phyloP scores from a whole-genome alignment of 768 basidiomycete genomes.

The Tylopilus rubrobrunneus region DNA sequence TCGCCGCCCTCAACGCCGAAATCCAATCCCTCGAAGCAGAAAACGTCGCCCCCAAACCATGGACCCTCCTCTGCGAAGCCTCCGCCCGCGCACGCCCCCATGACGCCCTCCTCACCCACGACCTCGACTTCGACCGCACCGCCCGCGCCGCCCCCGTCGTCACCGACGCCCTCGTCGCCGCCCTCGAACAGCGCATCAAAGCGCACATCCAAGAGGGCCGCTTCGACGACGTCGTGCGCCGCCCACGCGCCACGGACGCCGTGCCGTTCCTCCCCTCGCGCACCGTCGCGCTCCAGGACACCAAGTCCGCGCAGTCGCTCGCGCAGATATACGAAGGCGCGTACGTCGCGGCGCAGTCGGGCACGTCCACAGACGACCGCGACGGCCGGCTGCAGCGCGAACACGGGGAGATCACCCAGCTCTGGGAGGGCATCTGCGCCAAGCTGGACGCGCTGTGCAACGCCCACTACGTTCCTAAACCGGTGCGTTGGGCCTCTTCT shows the following conservation, averaged over 20 bases:
- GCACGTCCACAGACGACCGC: slow-evolving; percentile 60
- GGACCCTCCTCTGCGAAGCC: slow-evolving; percentile 92
- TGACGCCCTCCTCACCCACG: slow-evolving; percentile 89
- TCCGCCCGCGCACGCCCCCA: slow-evolving; percentile 77
- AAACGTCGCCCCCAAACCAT: slow-evolving; percentile 86
- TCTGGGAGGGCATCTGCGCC: slow-evolving; percentile 82
- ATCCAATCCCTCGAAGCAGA: slow-evolving; percentile 80
- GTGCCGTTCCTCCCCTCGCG: slow-evolving; percentile 90
- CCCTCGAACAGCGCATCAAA: slow-evolving; percentile 89
- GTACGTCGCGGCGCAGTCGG: slow-evolving; percentile 65
- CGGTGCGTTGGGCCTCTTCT: slow-evolving; percentile 49
- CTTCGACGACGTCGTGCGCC: slow-evolving; percentile 92
- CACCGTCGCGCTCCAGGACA: slow-evolving; percentile 84
- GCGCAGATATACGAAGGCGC: slow-evolving; percentile 97
- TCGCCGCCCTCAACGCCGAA: slow-evolving; percentile 68
- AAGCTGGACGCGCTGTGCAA: slow-evolving; percentile 95
- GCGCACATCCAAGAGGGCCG: slow-evolving; percentile 76
- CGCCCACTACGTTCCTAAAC: slow-evolving; percentile 92
- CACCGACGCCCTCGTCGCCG: slow-evolving; percentile 81
- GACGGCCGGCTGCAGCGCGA: slow-evolving; percentile 87
- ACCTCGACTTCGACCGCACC: slow-evolving; percentile 90
- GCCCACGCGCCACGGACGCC: slow-evolving; percentile 62
- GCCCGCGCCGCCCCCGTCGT: slow-evolving; percentile 84
- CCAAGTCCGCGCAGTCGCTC: slow-evolving; percentile 81
- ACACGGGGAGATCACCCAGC: slow-evolving; percentile 77